A percentile compares a stretch with the other conserved stretches of the same genome.
Evolutionary conservation across 2,329 filamentous ascomycete genomes (phyloP).

Genomic region (Xylariaceae sp.): DNA sequence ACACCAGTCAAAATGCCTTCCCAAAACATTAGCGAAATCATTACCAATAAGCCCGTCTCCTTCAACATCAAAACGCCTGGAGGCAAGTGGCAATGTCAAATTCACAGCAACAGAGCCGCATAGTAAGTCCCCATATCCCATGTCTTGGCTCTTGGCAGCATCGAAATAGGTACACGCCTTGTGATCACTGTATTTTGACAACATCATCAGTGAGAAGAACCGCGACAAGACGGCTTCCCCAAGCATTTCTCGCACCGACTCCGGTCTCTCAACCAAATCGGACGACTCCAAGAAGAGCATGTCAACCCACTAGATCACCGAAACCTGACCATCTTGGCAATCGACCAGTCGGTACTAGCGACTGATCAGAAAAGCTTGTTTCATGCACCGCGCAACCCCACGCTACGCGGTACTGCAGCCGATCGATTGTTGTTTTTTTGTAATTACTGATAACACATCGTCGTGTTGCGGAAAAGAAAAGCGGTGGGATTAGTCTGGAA

Average conservation of each 20-base stretch:
- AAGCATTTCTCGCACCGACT: constrained; percentile 22
- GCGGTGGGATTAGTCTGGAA: no score
- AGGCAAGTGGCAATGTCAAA: constrained; percentile 27
- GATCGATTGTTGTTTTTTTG: no score
- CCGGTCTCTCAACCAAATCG: constrained; percentile 22
- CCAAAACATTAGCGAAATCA: constrained; percentile 21
- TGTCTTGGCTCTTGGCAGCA: neutral
- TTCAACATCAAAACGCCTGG: constrained; percentile 28
- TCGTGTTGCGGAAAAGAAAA: no score
- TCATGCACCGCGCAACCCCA: no score
- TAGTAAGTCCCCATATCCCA: constrained; percentile 20
- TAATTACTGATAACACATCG: no score
- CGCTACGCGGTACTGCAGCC: no score
- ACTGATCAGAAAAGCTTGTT: no score
- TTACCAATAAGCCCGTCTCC: constrained; percentile 24
- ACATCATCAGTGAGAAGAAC: constrained; percentile 15
- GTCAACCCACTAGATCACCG: constrained; percentile 2
- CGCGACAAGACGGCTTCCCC: constrained; percentile 4
- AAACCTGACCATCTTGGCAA: constrained; percentile 2
- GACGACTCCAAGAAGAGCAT: no score
- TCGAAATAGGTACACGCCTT: neutral
- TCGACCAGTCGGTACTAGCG: neutral
- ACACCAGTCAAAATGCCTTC: constrained; percentile 24
- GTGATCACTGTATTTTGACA: constrained; percentile 1
- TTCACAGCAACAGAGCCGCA: constrained; percentile 27